Conservation (phyloP, 2,329 filamentous ascomycete species). For the Arachnopeziza araneosa region DNA sequence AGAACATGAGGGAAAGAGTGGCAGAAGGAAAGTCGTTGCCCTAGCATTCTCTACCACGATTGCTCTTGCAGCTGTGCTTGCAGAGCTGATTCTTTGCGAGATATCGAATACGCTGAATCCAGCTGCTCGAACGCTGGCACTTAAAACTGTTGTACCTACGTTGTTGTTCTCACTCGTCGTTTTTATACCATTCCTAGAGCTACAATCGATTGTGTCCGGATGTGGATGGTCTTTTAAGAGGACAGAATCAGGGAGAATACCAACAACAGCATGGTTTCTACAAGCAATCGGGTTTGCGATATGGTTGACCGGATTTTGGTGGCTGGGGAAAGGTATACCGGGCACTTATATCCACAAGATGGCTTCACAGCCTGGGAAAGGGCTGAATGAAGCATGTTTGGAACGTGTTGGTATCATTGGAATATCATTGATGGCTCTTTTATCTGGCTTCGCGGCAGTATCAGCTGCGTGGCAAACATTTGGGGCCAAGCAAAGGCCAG, state of each 20-base stretch:
- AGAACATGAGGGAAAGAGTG: slow-evolving; percentile 49
- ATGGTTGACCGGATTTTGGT: slow-evolving; percentile 77
- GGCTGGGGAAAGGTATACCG: slow-evolving; percentile 59
- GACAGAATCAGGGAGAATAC: slow-evolving; percentile 49
- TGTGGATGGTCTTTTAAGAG: slow-evolving; percentile 59
- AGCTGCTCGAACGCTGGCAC: slow-evolving; percentile 59
- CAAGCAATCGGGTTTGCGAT: slow-evolving; percentile 55
- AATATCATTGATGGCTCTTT: slow-evolving; percentile 76
- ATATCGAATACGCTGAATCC: slow-evolving; percentile 71
- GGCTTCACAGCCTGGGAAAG: slow-evolving; percentile 34
- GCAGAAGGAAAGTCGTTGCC: slow-evolving; percentile 48
- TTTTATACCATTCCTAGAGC: slow-evolving; percentile 72
- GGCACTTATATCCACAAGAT: slow-evolving; percentile 43
- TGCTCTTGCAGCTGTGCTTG: slow-evolving; percentile 70
- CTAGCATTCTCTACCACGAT: slow-evolving; percentile 71
- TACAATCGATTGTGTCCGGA: slow-evolving; percentile 49
- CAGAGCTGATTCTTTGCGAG: slow-evolving; percentile 77
- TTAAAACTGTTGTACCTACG: slow-evolving; percentile 64
- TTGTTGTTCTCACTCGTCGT: slow-evolving; percentile 68
- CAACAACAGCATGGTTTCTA: slow-evolving; percentile 57
- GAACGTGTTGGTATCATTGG: slow-evolving; percentile 78
- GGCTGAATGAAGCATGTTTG: slow-evolving; percentile 44
- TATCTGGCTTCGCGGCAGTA: slow-evolving; percentile 88
- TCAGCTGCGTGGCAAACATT: slow-evolving; percentile 84
- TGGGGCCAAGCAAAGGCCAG: slow-evolving; percentile 55